Base-by-base conservation (phyloP, 768 basidiomycete species). In the Lentinula guzmanii region DNA sequence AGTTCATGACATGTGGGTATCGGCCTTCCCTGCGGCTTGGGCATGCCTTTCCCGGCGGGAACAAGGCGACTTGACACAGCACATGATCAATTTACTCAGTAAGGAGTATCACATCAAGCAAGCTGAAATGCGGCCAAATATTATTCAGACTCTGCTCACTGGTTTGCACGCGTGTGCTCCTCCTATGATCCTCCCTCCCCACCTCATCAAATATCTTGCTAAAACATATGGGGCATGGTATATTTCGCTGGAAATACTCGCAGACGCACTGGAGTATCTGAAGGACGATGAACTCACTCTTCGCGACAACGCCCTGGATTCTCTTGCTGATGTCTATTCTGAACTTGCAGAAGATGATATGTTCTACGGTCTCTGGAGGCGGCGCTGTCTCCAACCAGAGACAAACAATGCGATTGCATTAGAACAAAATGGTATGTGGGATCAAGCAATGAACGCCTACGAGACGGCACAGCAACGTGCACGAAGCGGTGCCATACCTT, bases 151-250 rank as follows among this genome's bases (percentile, higher is more conserved):
- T 0, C 79, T 99, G 33, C 86, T 99, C 24, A 82, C 83, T 18
- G 93, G 93, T 1, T 81, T 92, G 45, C 86, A 92, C 43, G 84
- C 87, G n/a, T 97, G 95, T 71, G 84, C 80, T 7, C 93, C 95
- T 5, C 83, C 90, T 0, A 89, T 97, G 82, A 86, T 84, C 34
- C 80, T 99, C 2, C 97, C 97, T 7, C 95, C 97, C 10, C 91
- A 96, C 68, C 85, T 99, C 39, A 82, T 98, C 66, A 98, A 98
- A 70, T 99, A 95, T 70, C 86, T 98, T 37, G 93, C 92, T 16
- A 97, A 98, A 75, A 93, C 93, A 0, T 99, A 91, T 72, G 89
- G 93, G 42, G 91, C 92, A n/a, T 98, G 96, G 95, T 91, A 97
- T 71, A 84, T 89, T 52, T 86, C 87, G 3, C 75, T 96, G 61